phyloP scores from a whole-genome alignment of 495 filamentous ascomycete species.

The Apodospora peruviana region DNA sequence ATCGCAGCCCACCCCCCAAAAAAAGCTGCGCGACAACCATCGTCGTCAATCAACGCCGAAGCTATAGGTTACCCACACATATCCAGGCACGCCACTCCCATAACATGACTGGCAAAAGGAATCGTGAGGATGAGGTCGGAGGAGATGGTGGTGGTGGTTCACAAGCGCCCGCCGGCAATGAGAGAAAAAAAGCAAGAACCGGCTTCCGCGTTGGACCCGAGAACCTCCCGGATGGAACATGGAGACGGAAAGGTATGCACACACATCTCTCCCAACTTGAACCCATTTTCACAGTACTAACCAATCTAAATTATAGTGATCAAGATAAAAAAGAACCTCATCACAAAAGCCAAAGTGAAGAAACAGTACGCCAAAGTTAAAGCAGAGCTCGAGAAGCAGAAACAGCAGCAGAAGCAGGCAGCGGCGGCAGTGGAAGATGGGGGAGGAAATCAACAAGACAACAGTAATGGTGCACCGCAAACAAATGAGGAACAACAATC shows the following conservation, averaged over 20 bases:
- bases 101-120: slow-evolving; percentile 59
- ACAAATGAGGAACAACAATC: too few species aligned
- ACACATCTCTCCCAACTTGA: background rate
- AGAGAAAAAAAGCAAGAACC: slow-evolving; percentile 44
- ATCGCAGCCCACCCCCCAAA: too few species aligned
- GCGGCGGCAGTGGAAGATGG: slow-evolving; percentile 3
- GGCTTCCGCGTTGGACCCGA: slow-evolving; percentile 76
- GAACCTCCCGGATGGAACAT: slow-evolving; percentile 87
- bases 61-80: too few species aligned
- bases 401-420: slow-evolving; percentile 4
- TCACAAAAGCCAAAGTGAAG: slow-evolving; percentile 90
- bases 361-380: slow-evolving; percentile 90
- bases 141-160: slow-evolving; percentile 14
- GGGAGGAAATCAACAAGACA: too few species aligned
- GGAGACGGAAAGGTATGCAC: slow-evolving; percentile 75
- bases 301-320: slow-evolving; percentile 51
- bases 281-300: slow-evolving; percentile 4
- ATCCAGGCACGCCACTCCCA: background rate
- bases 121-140: slow-evolving; percentile 43
- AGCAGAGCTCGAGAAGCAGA: slow-evolving; percentile 34
- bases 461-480: slow-evolving; percentile 27
- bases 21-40: too few species aligned
- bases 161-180: too few species aligned
- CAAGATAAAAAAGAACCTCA: slow-evolving; percentile 87
- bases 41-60: too few species aligned